Percentiles rank a stretch among this genome's conserved stretches.
Evolutionary conservation across 1,284 basidiomycete genomes (phyloP).

Genomic region (Farysia itapuensis): DNA sequence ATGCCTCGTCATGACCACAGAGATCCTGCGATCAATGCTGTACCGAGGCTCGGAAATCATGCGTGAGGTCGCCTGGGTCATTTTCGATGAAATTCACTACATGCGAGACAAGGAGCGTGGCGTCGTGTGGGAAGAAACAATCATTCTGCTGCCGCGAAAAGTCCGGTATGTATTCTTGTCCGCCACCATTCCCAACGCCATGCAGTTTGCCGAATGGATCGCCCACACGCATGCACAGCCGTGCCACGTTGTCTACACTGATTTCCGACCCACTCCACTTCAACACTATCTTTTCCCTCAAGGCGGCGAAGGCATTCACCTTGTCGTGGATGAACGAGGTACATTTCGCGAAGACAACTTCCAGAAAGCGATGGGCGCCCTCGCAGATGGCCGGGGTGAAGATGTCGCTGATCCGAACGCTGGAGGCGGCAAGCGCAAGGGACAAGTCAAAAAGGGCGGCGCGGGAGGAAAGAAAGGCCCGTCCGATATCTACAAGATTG

Average conservation of each 20-base stretch:
- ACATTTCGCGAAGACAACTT: slow-evolving; percentile 98
- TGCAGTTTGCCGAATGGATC: slow-evolving; percentile 99
- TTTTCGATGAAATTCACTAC: slow-evolving; percentile 99
- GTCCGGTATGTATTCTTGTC: slow-evolving; percentile 98
- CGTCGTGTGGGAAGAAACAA: slow-evolving; percentile 75
- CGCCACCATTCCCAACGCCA: slow-evolving; percentile 99
- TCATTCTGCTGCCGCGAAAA: slow-evolving; percentile 91
- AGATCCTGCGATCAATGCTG: slow-evolving; percentile 98
- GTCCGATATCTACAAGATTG: slow-evolving; percentile 96
- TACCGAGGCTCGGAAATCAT: slow-evolving; percentile 98
- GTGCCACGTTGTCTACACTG: slow-evolving; percentile 98
- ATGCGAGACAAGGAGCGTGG: slow-evolving; percentile 89
- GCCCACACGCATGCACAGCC: slow-evolving; percentile 95
- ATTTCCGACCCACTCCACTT: slow-evolving; percentile 95
- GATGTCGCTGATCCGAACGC: slow-evolving; percentile 77
- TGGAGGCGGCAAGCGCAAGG: slow-evolving; percentile 71
- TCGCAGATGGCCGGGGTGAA: slow-evolving; percentile 79
- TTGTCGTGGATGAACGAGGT: slow-evolving; percentile 96
- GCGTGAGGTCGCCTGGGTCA: slow-evolving; percentile 99
- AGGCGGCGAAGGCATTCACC: slow-evolving; percentile 92
- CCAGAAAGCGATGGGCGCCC: slow-evolving; percentile 92
- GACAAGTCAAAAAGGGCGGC: slow-evolving; percentile 77
- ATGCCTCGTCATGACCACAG: slow-evolving; percentile 98
- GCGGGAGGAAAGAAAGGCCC: slow-evolving; percentile 94
- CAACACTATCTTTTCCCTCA: slow-evolving; percentile 98